Base-by-base conservation (phyloP, 2,329 filamentous ascomycete species). In the Cryphonectria parasitica region DNA sequence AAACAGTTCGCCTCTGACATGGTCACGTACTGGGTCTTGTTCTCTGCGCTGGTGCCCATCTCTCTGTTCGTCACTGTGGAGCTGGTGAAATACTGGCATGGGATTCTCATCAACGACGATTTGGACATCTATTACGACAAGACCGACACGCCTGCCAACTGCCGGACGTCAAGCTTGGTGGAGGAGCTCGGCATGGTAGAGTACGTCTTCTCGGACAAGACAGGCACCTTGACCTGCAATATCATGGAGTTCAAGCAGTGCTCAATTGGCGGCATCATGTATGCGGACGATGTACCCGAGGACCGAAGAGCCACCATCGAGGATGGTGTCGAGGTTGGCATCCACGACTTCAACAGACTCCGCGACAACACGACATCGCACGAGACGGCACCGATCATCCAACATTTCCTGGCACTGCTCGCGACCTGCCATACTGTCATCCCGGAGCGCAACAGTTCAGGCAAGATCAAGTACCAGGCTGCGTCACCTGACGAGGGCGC, bases 231-330 rank as follows among this genome's bases (percentile, higher is more conserved):
- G 77, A 98, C 95, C n/a, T 97, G 95, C 82, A 98, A 98, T 78
- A 91, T 94, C 87, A 98, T 99, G 96, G 95, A 98, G 80, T 99
- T 98, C 81, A 94, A 94, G 79, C 94, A 98, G 80, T 97, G 93
- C 77, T 92, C 92, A 0, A 98, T 99, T 77, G 93, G 90, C 36
- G 96, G 96, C 36, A 91, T 98, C 67, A 95, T 97, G 81, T 99
- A 99, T 78, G 92, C 93, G 17, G 94, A 96, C 68, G 93, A 95
- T 60, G 90, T 98, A 1, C 92, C 96, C 0, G 96, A 99, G 80
- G 96, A 99, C 78, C 90, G 94, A 70, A 89, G 93, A 76, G 91
- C 94, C 0, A 92, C 90, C 1, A 84, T 90, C n/a, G 88, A 93
- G 74, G 94, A 97, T 77, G 92, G 91, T 11, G 85, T 89, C 19